Percentiles rank a stretch among this genome's conserved stretches.
Conservation (phyloP, 192 early-diverging fungal genomes). For the Chytriomyces hyalinus region DNA sequence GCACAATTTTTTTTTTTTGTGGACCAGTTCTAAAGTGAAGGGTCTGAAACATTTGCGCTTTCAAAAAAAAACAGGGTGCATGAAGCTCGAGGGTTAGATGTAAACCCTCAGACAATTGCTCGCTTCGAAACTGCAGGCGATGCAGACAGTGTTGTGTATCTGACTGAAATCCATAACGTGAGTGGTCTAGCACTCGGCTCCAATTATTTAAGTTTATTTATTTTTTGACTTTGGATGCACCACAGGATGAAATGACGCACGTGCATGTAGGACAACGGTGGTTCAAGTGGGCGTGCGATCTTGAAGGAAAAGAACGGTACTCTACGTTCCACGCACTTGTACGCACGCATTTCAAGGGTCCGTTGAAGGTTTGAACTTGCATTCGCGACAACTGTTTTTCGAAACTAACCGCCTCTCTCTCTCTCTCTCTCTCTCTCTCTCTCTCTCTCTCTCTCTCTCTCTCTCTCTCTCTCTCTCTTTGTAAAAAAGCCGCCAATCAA, state of each 20-base stretch:
- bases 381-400: too few species aligned
- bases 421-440: too few species aligned
- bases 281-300: slow-evolving; percentile 58
- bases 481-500: slow-evolving; percentile 63
- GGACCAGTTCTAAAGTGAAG: too few species aligned
- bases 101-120: slow-evolving; percentile 68
- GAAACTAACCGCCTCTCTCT: too few species aligned
- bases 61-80: slow-evolving; percentile 44
- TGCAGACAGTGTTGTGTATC: slow-evolving; percentile 53
- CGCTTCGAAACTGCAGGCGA: slow-evolving; percentile 64
- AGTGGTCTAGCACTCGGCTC: too few species aligned
- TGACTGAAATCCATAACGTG: slow-evolving; percentile 56
- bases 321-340: slow-evolving; percentile 51
- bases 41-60: too few species aligned
- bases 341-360: slow-evolving; percentile 57
- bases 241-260: slow-evolving; percentile 52
- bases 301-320: slow-evolving; percentile 44
- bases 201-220: too few species aligned
- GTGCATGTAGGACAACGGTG: slow-evolving; percentile 59
- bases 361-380: slow-evolving; percentile 41
- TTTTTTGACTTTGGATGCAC: too few species aligned
- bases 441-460: too few species aligned
- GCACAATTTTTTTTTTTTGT: too few species aligned
- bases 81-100: slow-evolving; percentile 72
- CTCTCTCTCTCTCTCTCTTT: too few species aligned